These are phyloP conservation scores for Aureobasidium sp. DNA, from an alignment of 2,329 filamentous ascomycete genomes.

Conservation along the genomic window DNA sequence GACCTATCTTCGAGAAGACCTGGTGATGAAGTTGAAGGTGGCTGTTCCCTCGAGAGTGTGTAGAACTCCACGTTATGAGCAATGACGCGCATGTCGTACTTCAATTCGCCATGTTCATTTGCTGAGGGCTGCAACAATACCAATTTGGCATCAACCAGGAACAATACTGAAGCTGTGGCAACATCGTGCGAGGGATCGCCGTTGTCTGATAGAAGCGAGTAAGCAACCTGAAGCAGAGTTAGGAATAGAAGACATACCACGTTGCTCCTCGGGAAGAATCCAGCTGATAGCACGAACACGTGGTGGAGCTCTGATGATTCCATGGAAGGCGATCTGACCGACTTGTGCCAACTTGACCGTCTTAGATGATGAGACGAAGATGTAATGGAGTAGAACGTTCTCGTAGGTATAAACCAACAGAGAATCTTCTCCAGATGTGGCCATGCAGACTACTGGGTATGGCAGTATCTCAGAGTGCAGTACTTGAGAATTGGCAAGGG, in stretches of 20 bases:
- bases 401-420: constrained; percentile 95
- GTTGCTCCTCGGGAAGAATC: constrained; percentile 85
- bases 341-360: constrained; percentile 77
- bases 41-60: constrained; percentile 81
- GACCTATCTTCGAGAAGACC: background rate
- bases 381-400: constrained; percentile 89
- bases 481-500: constrained; percentile 62
- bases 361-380: constrained; percentile 65
- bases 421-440: constrained; percentile 85
- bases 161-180: constrained; percentile 82
- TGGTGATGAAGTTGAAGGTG: constrained; percentile 29
- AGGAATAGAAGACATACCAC: constrained; percentile 43
- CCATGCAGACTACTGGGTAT: constrained; percentile 80
- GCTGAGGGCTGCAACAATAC: constrained; percentile 82
- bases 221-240: constrained; percentile 16
- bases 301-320: constrained; percentile 87
- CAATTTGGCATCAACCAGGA: constrained; percentile 95
- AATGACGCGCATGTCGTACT: constrained; percentile 97
- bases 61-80: constrained; percentile 96
- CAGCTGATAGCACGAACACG: constrained; percentile 89
- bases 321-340: constrained; percentile 96
- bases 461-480: constrained; percentile 71
- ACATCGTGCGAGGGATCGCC: constrained; percentile 96
- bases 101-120: constrained; percentile 73
- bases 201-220: constrained; percentile 42